Evolutionary conservation across 257 asterid genomes (phyloP), one percentile per base, ranked within the genome.

Genomic region (Petrea volubilis): DNA sequence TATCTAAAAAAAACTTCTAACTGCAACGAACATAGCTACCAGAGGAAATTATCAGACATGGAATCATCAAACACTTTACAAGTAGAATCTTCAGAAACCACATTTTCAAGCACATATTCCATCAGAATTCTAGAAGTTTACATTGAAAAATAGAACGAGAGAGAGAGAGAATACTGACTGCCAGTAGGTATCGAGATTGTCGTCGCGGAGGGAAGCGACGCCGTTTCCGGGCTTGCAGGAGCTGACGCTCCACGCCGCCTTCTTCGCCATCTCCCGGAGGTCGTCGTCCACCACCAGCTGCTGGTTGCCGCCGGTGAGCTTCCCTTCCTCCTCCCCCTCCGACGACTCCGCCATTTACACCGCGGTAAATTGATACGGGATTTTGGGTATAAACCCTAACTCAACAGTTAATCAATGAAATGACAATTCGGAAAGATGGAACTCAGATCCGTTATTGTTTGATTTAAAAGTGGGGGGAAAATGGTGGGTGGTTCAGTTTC

Each of bases 181-280:
- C 99, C 99, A 95, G 74, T 84, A 95, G 46, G 98, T 88, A 15
- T 95, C 98, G 47, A 92, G 94, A 71, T 95, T 92, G 81, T 90
- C 93, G 41, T 92, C 99, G 2, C 96, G 96, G 71, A 92, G 92
- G 2, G 89, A 84, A 12, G 83, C 62, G 64, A 87, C 90, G n/a
- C 92, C 98, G 81, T 85, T 92, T 61, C 99, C 98, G 0, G 96
- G 95, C 83, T 95, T 95, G 83, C 87, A 95, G 67, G 99, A 86
- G 79, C 98, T 92, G 78, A 95, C 97, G 66, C 97, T 95, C 97
- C 99, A 95, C 51, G 95, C 97, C 13, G 96, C 98, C 75, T 80
- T 90, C 72, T 92, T 92, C 4, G 91, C 96, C 98, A 95, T 95
- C 70, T 95, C 97, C 0, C 96, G 88, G 36, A 92, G 90, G 71